Base-by-base conservation (phyloP, 2,329 filamentous ascomycete genomes). In the Dothiorella sarmentorum region DNA sequence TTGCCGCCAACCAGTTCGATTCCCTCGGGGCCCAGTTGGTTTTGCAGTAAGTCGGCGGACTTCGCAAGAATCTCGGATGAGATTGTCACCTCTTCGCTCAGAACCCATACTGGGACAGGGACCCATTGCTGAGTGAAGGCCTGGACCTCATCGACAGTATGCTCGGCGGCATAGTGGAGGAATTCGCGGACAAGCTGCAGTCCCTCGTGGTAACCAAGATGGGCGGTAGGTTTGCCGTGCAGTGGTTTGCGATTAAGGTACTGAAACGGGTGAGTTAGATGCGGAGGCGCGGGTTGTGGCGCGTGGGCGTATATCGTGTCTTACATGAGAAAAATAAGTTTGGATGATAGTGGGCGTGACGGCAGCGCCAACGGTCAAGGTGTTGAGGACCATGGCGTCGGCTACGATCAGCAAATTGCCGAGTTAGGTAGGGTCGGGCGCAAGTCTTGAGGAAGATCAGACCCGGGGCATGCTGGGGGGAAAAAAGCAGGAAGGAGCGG, bases 181-280 rank as follows among this genome's bases (percentile, higher is more conserved):
- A 99, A 97, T 33, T 87, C 84, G 51, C 91, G 89, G 66, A 97
- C 88, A 52, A 99, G 81, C 63, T 90, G 85, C 13, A 99, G 82
- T 35, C 92, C 93, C 76, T 97, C 90, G 70, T 97, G 90, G 76
- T 99, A 99, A 56, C 91, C 92, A 58, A 99, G 85, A 71, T 96
- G 90, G 1, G 89, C 89, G 1, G 90, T 96, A 0, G 93, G 93
- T 63, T 92, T 92, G 63, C 92, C 80, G 62, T 82, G 85, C 27
- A 88, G 80, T 1, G 85, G 82, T 68, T 88, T 89, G 63, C 89
- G 87, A 68, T 96, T 88, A 61, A 96, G 79, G 73, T 94, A 97
- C 88, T 94, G 68, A 11, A 13, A 22, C n/a, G 18, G 3, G 17
- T 31, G 20, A 7, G 38, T 59, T 9, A 59, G 44, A 31, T 22